phyloP scores from a whole-genome alignment of 257 asterid genomes.

The Lavandula angustifolia region DNA sequence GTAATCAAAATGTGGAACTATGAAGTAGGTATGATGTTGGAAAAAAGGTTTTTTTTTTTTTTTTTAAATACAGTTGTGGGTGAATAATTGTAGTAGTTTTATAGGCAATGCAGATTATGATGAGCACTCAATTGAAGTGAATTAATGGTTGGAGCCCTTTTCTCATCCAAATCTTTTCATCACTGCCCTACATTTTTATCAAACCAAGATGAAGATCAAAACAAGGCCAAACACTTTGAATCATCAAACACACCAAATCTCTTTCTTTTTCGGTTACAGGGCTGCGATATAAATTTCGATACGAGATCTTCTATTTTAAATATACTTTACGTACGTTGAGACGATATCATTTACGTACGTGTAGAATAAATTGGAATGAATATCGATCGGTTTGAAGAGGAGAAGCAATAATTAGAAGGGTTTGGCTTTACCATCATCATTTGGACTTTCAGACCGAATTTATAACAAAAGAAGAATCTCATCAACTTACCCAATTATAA shows the following conservation, averaged over 20 bases:
- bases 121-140: constrained; percentile 47
- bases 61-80: constrained; percentile 38
- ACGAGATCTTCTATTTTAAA: background rate
- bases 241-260: constrained; percentile 44
- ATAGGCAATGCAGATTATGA: constrained; percentile 60
- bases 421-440: constrained; percentile 69
- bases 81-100: constrained; percentile 49
- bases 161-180: constrained; percentile 58
- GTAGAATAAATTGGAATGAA: no score
- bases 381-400: constrained; percentile 23
- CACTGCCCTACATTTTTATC: constrained; percentile 57
- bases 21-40: background rate
- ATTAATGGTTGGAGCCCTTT: constrained; percentile 45
- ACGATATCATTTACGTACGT: no score
- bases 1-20: no score
- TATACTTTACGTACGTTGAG: no score
- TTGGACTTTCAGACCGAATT: constrained; percentile 45
- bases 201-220: constrained; percentile 25
- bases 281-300: constrained; percentile 38
- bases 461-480: constrained; percentile 39
- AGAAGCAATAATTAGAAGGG: constrained; percentile 47
- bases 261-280: constrained; percentile 32
- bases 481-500: constrained; percentile 36
- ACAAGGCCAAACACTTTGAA: constrained; percentile 43
- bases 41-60: no score